Base-by-base conservation (phyloP, 345 rosid genomes). In the Pistacia integerrima region DNA sequence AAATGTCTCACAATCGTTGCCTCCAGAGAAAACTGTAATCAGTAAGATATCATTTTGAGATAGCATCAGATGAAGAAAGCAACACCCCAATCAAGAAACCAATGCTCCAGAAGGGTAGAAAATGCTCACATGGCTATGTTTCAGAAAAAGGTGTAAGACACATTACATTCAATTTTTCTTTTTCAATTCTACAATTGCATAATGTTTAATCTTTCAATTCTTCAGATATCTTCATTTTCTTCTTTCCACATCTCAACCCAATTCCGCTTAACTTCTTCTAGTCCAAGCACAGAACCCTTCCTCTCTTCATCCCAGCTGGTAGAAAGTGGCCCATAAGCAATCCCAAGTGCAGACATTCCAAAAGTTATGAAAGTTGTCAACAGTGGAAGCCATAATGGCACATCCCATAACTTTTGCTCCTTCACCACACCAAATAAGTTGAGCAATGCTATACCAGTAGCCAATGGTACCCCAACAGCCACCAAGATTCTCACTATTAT, bases 181-280 rank as follows among this genome's bases (percentile, higher is more conserved):
- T 49, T 49, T 49, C 54, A 49, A 49, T 49, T 49, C 13, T 46
- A 49, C 2, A 11, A 49, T 10, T 49, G 54, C 54, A 49, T 9
- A 9, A 8, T 9, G 13, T 9, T 13, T 49, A 9, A 3, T 9
- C 64, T 46, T 17, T 28, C 14, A 49, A 2, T 49, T 48, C 9
- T 20, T 48, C 9, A 17, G 67, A 5, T 14, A 69, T 11, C 54
- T 25, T 74, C 74, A 4, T 81, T 80, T 11, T 89, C 97, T 67
- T 91, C 91, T 55, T 81, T 83, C 98, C 97, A 92, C 84, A 92
- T 86, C 84, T 90, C 97, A 55, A 69, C 92, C 97, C 98, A 94
- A 48, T 94, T 89, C 77, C 74, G 74, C 75, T 84, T 81, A 54
- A 84, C 88, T 77, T 91, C 93, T 20, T 92, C 88, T 1, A 94